Base-by-base conservation (phyloP, 495 filamentous ascomycete species). In the Sordaria brevicollis region DNA sequence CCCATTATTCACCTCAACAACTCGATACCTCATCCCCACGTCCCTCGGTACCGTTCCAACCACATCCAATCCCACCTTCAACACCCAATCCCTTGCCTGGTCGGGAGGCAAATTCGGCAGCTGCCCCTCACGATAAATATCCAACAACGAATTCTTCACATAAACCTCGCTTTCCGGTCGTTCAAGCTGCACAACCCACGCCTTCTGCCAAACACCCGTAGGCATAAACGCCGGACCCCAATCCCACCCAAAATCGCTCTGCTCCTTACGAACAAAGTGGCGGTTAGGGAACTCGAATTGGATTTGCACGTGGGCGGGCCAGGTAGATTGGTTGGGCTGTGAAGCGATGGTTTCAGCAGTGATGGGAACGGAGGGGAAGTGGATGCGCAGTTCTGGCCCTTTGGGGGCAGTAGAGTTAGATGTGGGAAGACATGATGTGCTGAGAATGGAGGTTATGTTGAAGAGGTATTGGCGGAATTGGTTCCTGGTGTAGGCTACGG, bases 401-500 rank as follows among this genome's bases (percentile, higher is more conserved):
- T n/a, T n/a, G n/a, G n/a, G n/a, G n/a, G n/a, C n/a, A n/a, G n/a
- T n/a, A 8, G 66, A 62, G 6, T 10, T 73, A 4, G 85, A 81
- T 29, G 76, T 73, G 0, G 68, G 72, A 5, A 79, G 74, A 79
- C 88, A 91, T 43, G 38, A 43, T 1, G 72, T 72, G 8, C 67
- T 71, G 17, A 90, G 68, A 9, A 84, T 78, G 29, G 82, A 74
- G 2, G 89, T 86, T 5, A 91, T 81, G 57, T 92, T 84, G 70
- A 91, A 91, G n/a, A 83, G 81, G 72, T 88, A 92, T 71, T 91
- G 89, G 5, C 89, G 86, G 71, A 91, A 92, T 75, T 92, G 89
- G 71, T 91, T 92, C 74, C 90, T 84, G 0, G 89, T 90, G 2
- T 83, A 82, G 4, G 85, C 90, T n/a, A 92, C 82, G 65, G 81